Conservation (phyloP, 345 rosid genomes). For the Euphorbia tirucalli region DNA sequence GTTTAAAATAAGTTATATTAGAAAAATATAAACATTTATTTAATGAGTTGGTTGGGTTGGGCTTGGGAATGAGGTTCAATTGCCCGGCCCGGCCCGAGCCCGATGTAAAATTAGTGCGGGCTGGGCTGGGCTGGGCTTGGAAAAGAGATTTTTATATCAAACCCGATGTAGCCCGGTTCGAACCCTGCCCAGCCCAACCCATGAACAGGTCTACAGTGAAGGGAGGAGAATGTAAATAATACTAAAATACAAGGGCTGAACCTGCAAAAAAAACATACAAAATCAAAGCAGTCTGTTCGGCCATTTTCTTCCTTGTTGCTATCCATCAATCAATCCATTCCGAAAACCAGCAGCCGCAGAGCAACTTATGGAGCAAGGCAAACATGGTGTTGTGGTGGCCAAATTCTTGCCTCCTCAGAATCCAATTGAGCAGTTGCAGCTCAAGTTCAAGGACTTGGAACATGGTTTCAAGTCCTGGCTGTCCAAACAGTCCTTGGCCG, state of each 20-base stretch:
- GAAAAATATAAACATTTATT: too few species aligned
- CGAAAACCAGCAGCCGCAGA: background rate
- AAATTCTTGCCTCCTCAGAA: constrained; percentile 47
- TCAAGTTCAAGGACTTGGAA: constrained; percentile 62
- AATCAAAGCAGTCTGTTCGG: background rate
- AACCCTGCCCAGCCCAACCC: too few species aligned
- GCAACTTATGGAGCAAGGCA: constrained; percentile 48
- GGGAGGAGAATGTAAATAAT: background rate
- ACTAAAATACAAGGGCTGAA: background rate
- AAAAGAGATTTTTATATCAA: too few species aligned
- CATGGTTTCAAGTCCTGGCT: constrained; percentile 66
- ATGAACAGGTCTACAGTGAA: too few species aligned
- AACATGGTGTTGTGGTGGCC: constrained; percentile 37
- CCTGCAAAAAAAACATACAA: background rate
- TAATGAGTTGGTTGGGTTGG: too few species aligned
- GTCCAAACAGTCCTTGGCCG: constrained; percentile 65
- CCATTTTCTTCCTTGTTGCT: background rate
- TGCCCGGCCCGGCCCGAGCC: too few species aligned
- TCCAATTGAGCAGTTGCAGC: constrained; percentile 53
- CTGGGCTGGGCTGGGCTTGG: too few species aligned
- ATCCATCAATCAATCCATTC: background rate
- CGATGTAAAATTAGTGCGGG: too few species aligned
- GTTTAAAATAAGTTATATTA: too few species aligned
- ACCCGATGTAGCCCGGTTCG: too few species aligned
- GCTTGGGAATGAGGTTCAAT: too few species aligned